Base-by-base conservation (phyloP, 164 flowering plant genomes). In the Nymphaea thermarum region DNA sequence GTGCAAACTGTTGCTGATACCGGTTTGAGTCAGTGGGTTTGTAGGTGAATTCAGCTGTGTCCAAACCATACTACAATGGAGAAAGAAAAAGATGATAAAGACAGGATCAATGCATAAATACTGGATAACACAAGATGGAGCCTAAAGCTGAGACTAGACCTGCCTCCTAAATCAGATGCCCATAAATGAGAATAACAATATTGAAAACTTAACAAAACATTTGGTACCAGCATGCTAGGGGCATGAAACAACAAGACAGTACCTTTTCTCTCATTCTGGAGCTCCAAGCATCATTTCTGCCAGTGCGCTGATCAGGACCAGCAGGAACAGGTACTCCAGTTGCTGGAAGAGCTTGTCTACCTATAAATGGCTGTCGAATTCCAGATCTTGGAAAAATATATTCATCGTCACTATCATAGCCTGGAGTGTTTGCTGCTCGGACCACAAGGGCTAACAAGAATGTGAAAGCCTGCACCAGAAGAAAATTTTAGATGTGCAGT, bases 201-300 rank as follows among this genome's bases (percentile, higher is more conserved):
- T 25, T 25, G 36, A 25, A 25, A 25, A 25, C 36, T 25, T 25
- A 25, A 25, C 36, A 25, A 25, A 25, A 25, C 36, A 25, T 25
- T 25, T 25, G 36, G 1, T 25, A 25, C 36, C 36, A 25, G 36
- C 36, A 25, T 25, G 36, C 36, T 61, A 11, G 16, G 2, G 4
- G n/a, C 36, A 61, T 61, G 42, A n/a, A 36, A 11, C 68, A 14
- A 18, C 36, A 25, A 18, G 41, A 62, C 44, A 17, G 18, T 36
- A 91, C 97, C 93, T 89, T 89, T 80, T 91, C 97, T 73, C 91
- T 80, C 95, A 89, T 85, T 8, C 97, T 84, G 69, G 87, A 65
- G 77, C 97, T 89, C 97, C 97, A 91, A 66, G 95, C 91, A 82
- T 87, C 95, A 71, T 73, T 88, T 79, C 97, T 85, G 74, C 75